Evolutionary conservation across 306 rosid genomes (phyloP).

Genomic region (Casuarina equisetifolia): DNA sequence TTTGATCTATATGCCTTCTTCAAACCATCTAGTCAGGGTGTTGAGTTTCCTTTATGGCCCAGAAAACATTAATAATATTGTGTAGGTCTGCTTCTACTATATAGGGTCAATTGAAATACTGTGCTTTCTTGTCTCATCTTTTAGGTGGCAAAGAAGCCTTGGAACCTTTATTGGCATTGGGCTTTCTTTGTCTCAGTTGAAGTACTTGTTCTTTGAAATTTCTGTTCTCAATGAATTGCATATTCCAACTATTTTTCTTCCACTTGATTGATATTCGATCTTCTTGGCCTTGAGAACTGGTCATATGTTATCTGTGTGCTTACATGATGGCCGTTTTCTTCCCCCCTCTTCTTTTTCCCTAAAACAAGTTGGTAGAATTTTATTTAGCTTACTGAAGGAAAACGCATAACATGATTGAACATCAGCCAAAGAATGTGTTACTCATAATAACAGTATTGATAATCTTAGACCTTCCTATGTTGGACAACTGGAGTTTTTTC

Average conservation of each 20-base stretch:
- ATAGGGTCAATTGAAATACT: too few species aligned
- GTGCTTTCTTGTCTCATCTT: too few species aligned
- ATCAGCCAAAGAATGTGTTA: background rate
- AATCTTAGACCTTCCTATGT: background rate
- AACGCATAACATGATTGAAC: background rate
- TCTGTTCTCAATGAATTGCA: background rate
- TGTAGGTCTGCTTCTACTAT: too few species aligned
- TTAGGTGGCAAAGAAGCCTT: too few species aligned
- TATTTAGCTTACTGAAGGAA: background rate
- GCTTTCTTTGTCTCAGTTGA: background rate
- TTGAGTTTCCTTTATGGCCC: too few species aligned
- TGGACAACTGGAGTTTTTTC: background rate
- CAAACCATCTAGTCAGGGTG: too few species aligned
- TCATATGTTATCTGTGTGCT: background rate
- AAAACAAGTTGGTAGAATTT: background rate
- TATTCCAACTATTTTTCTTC: background rate
- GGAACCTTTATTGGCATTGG: too few species aligned
- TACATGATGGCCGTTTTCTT: background rate
- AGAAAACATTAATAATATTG: too few species aligned
- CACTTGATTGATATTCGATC: background rate
- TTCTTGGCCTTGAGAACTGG: background rate
- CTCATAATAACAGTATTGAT: background rate
- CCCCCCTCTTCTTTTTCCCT: too few species aligned
- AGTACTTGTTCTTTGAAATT: background rate
- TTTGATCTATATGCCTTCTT: too few species aligned